A percentile compares a stretch with the other conserved stretches of the same genome.
Evolutionary conservation across 1,284 basidiomycete species (phyloP).

Genomic region (Ceratobasidium sp.): DNA sequence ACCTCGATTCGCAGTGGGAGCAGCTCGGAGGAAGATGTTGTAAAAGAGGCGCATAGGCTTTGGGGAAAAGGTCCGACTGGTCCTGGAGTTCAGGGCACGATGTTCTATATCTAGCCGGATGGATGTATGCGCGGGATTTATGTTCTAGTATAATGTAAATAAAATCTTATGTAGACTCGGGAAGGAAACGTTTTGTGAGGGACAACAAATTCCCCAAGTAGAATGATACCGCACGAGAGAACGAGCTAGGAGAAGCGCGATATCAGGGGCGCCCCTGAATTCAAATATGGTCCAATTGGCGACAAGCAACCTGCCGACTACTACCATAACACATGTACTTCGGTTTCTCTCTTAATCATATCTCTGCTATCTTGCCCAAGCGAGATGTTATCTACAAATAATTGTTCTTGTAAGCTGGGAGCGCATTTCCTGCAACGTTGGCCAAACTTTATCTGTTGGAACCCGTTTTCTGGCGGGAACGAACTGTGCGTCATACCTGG

Average conservation of each 20-base stretch:
- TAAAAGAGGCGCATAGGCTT: conserved; percentile 64
- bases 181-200: too few relatives aligned
- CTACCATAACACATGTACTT: background rate
- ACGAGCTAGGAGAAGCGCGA: too few relatives aligned
- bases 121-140: background rate
- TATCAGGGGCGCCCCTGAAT: background rate
- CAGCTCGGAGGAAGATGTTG: conserved; percentile 65
- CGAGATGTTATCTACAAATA: too few relatives aligned
- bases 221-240: too few relatives aligned
- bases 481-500: too few relatives aligned
- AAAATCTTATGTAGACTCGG: background rate
- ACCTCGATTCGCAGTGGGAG: conserved; percentile 55
- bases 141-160: background rate
- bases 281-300: background rate
- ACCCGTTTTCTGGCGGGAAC: too few relatives aligned
- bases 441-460: too few relatives aligned
- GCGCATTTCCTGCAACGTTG: too few relatives aligned
- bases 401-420: too few relatives aligned
- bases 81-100: conserved; percentile 67
- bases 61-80: conserved; percentile 71
- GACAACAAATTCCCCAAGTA: too few relatives aligned
- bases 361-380: too few relatives aligned
- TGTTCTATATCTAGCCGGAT: conserved; percentile 75
- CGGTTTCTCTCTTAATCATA: too few relatives aligned
- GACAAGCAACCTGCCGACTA: background rate